These are phyloP conservation scores for Globisporangium heterothallicum DNA, from an alignment of 352 stramenopile species.

Conservation along the genomic window DNA sequence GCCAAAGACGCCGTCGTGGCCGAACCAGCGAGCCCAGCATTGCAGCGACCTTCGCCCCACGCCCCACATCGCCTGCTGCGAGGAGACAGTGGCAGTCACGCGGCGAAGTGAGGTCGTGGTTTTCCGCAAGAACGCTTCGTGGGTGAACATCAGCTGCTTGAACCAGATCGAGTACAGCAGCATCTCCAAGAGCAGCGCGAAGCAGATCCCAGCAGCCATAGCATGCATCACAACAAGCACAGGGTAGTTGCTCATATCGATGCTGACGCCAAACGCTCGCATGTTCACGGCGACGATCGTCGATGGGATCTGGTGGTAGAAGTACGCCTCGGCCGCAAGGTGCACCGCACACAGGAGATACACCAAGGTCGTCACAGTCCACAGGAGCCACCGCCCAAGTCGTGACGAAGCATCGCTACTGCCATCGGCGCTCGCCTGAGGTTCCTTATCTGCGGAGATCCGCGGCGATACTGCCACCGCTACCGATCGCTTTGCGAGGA, in stretches of 20 bases:
- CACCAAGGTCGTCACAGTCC: constrained; percentile 7
- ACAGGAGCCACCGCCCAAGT: constrained; percentile 9
- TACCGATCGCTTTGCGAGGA: too few species aligned
- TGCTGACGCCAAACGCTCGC: constrained; percentile 12
- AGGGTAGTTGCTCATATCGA: constrained; percentile 14
- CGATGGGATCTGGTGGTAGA: constrained; percentile 9
- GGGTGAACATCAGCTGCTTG: constrained; percentile 9
- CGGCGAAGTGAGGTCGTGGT: neutral
- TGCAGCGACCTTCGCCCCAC: too few species aligned
- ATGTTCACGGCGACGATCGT: constrained; percentile 14
- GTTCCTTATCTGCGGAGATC: too few species aligned
- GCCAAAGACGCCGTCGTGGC: constrained; percentile 10
- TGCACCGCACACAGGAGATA: constrained; percentile 7
- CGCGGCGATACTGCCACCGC: too few species aligned
- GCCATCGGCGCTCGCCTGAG: too few species aligned
- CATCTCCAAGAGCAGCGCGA: constrained; percentile 6
- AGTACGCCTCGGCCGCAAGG: constrained; percentile 3
- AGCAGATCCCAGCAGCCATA: too few species aligned
- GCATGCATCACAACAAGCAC: constrained; percentile 5
- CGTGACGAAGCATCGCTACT: too few species aligned
- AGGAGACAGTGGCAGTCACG: too few species aligned
- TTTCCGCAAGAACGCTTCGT: neutral
- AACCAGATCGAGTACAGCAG: constrained; percentile 5
- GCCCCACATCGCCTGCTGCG: neutral
- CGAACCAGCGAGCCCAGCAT: constrained; percentile 6